Conservation (phyloP, 2,329 filamentous ascomycete genomes). For the Trichoderma koningiopsis region DNA sequence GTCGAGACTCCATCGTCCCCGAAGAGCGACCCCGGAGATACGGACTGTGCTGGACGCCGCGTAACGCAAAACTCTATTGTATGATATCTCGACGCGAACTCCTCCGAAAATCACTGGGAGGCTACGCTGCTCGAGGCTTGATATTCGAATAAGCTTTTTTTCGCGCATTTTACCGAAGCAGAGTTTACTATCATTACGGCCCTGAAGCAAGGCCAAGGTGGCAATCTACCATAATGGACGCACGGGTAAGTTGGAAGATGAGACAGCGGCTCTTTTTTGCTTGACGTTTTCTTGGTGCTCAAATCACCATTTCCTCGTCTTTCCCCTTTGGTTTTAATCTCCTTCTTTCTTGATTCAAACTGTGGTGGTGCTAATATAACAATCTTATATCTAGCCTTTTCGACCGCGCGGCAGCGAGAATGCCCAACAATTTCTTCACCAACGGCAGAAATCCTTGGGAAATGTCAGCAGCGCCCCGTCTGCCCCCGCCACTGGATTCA, state of each 20-base stretch:
- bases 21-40: conserved; percentile 13
- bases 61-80: conserved; percentile 18
- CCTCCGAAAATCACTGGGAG: conserved; percentile 7
- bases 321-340: background rate
- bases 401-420: conserved; percentile 54
- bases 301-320: background rate
- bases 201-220: conserved; percentile 28
- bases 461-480: conserved; percentile 47
- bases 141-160: conserved; percentile 17
- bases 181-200: conserved; percentile 27
- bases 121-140: conserved; percentile 22
- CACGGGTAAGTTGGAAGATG: conserved; percentile 37
- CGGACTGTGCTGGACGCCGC: conserved; percentile 13
- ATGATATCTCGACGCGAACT: conserved; percentile 28
- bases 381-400: conserved; percentile 39
- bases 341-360: background rate
- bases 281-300: background rate
- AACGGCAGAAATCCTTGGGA: conserved; percentile 79
- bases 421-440: conserved; percentile 63
- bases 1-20: conserved; percentile 11
- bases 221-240: conserved; percentile 38
- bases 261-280: background rate
- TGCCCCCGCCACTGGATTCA: conserved; percentile 36
- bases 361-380: background rate
- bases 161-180: conserved; percentile 31